phyloP scores from a whole-genome alignment of 2,329 filamentous ascomycete species.

The Fusarium equiseti region DNA sequence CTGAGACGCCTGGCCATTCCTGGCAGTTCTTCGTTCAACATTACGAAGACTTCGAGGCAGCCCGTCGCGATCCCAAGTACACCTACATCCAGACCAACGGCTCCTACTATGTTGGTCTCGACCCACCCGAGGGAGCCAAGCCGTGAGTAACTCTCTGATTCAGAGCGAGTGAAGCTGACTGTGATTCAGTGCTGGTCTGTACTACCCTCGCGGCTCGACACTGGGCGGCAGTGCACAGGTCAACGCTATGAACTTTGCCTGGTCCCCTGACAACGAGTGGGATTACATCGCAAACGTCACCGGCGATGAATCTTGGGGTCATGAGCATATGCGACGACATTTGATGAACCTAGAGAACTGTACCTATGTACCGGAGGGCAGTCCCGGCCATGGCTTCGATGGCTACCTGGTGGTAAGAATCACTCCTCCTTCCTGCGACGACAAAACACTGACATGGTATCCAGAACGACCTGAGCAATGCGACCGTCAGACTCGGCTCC shows the following conservation, averaged over 20 bases:
- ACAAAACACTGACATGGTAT: rapidly evolving
- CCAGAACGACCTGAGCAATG: neutral
- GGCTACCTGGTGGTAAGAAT: slow-evolving; percentile 5
- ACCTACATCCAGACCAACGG: slow-evolving; percentile 23
- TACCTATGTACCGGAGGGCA: neutral
- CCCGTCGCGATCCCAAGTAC: slow-evolving; percentile 12
- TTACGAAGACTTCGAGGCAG: slow-evolving; percentile 9
- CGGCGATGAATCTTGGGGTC: neutral
- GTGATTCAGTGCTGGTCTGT: neutral
- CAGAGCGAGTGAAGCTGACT: neutral
- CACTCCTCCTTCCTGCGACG: rapidly evolving
- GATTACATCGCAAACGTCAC: slow-evolving; percentile 9
- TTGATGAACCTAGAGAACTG: neutral
- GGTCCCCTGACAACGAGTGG: slow-evolving; percentile 7
- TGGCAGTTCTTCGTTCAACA: slow-evolving; percentile 21
- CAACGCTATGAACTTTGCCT: slow-evolving; percentile 15
- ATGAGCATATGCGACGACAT: slow-evolving; percentile 6
- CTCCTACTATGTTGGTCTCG: slow-evolving; percentile 11
- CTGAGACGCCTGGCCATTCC: neutral
- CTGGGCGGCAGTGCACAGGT: slow-evolving; percentile 6
- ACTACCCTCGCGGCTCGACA: slow-evolving; percentile 15
- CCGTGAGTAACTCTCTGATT: neutral
- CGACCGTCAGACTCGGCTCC: neutral
- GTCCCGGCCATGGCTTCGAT: neutral
- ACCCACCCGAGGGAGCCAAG: neutral